Percentiles rank a stretch among this genome's conserved stretches.
Evolutionary conservation across 2,329 filamentous ascomycete species (phyloP).

Genomic region (Colletotrichum endophyticum): DNA sequence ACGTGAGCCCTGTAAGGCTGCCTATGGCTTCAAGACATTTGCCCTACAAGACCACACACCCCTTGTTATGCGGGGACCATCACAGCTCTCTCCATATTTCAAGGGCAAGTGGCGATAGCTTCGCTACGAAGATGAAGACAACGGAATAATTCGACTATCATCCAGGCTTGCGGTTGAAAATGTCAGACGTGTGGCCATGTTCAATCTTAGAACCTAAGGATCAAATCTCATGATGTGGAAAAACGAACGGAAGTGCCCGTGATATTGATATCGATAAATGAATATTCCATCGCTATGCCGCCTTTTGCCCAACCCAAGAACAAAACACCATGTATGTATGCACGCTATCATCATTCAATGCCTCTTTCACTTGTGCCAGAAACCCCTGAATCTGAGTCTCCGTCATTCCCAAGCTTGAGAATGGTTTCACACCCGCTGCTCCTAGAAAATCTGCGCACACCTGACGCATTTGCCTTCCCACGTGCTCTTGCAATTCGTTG

Average conservation of each 20-base stretch:
- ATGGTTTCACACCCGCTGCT: background rate
- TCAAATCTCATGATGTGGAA: background rate
- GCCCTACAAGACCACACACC: background rate
- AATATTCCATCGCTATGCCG: background rate
- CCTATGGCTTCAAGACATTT: background rate
- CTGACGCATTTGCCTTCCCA: background rate
- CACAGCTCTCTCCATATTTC: too few species aligned
- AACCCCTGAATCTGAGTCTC: background rate
- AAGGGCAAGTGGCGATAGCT: too few species aligned
- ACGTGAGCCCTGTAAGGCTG: background rate
- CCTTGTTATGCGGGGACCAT: background rate
- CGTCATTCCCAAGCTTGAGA: background rate
- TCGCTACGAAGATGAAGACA: background rate
- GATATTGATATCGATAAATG: background rate
- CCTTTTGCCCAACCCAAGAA: background rate
- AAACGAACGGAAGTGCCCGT: background rate
- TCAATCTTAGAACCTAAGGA: rapidly evolving
- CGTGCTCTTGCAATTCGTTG: background rate
- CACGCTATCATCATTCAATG: background rate
- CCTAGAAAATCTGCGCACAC: background rate
- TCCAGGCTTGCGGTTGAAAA: background rate
- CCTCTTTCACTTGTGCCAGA: background rate
- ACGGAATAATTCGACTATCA: background rate
- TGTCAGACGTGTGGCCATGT: background rate
- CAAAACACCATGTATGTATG: background rate